These are phyloP conservation scores for Begonia peltatifolia DNA, from an alignment of 306 rosid genomes.

Conservation along the genomic window DNA sequence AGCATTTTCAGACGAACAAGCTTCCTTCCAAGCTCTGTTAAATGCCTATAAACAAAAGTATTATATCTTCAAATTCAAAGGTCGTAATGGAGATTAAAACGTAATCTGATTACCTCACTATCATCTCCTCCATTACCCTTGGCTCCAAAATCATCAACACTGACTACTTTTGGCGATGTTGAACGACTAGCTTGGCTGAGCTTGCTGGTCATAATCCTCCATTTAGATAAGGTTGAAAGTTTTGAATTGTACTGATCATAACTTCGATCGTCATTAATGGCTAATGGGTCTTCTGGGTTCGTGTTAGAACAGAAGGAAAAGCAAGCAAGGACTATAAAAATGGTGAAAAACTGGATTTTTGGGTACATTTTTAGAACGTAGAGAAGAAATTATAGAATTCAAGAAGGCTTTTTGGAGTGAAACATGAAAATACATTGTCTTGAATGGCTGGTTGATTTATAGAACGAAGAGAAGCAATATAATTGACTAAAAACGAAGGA, in stretches of 20 bases:
- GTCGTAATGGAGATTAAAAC: no score
- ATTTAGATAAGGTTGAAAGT: neutral
- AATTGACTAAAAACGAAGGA: neutral
- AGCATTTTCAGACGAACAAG: constrained; percentile 35
- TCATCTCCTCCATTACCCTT: constrained; percentile 32
- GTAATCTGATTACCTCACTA: no score
- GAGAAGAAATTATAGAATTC: neutral
- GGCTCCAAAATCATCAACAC: constrained; percentile 58
- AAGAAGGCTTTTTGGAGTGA: neutral
- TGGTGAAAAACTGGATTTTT: neutral
- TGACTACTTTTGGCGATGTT: constrained; percentile 12
- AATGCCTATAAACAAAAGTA: constrained; percentile 30
- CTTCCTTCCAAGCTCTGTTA: constrained; percentile 44
- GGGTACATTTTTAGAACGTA: neutral
- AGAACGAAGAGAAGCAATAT: neutral
- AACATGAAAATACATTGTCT: neutral
- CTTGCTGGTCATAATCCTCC: neutral
- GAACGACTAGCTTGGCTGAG: neutral
- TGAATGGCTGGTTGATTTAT: constrained; percentile 1
- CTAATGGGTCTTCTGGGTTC: constrained; percentile 2
- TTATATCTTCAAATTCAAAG: no score
- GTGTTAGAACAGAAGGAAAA: constrained; percentile 9
- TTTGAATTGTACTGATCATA: no score
- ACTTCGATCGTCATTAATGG: neutral
- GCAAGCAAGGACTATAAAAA: constrained; percentile 3